Evolutionary conservation across 2,329 filamentous ascomycete species (phyloP), one percentile per base, ranked within the genome.

Genomic region (Fusarium sambucinum): DNA sequence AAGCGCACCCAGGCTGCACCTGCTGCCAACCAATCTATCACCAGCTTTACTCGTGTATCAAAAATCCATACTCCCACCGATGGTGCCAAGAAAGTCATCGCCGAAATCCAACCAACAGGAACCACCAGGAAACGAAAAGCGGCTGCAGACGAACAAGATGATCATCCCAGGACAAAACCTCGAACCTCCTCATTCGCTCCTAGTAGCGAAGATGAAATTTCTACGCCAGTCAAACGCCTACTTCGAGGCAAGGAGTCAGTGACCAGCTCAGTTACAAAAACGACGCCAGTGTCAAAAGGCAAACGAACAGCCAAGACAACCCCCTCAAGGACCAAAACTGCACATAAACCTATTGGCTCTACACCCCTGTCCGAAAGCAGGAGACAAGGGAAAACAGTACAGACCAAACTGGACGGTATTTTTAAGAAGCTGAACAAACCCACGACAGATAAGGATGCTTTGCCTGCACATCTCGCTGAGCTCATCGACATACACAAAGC

Each of bases 401-500:
- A 80, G 62, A 76, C 77, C 12, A 77, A 75, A 42, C 78, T 83
- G 5, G 80, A 85, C 77, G 79, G 79, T 4, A 73, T 80, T 30
- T 78, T 80, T 65, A 78, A 77, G 57, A 81, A 79, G 29, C 57
- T 63, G 74, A 78, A 50, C 69, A 68, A 63, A 25, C 37, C 44
- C 72, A 61, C 46, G 9, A 40, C 42, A 3, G 55, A 60, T 12
- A 65, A 77, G 30, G 27, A 59, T 25, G 73, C 73, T 9, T 80
- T 90, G 7, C 87, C 85, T 13, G 75, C 74, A 19, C 86, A 88
- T 70, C 79, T 89, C 40, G 76, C 82, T 59, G 87, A 91, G 48
- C 81, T 93, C 17, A 78, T 92, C 51, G 80, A 85, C 58, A 81
- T 94, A 27, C 88, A 93, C 76, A 82, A 83, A 40, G 84, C 89